A percentile compares a stretch with the other conserved stretches of the same genome.
These are phyloP conservation scores for Paramarasmius palmivorus DNA, from an alignment of 1,284 basidiomycete genomes.

Conservation along the genomic window DNA sequence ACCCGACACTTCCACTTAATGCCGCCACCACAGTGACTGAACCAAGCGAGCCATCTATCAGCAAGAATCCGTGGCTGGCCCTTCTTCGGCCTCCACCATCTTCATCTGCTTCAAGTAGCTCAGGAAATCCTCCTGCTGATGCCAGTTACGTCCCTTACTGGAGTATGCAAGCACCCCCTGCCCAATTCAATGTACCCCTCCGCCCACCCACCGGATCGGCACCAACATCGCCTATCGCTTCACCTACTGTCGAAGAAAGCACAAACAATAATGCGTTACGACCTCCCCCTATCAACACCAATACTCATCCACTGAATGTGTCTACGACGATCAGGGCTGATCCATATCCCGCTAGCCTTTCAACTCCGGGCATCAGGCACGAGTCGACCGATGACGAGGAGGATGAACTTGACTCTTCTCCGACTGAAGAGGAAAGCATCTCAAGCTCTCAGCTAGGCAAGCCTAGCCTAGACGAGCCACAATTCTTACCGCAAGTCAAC, in stretches of 20 bases:
- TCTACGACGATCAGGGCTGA: conserved; percentile 5
- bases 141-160: too few relatives aligned
- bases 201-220: too few relatives aligned
- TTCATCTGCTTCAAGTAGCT: neutral
- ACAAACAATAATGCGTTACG: neutral
- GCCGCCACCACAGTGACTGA: neutral
- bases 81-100: neutral
- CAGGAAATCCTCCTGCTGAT: too few relatives aligned
- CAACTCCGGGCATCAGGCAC: conserved; percentile 5
- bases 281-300: neutral
- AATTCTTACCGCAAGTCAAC: neutral
- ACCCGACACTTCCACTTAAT: neutral
- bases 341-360: conserved; percentile 12
- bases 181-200: too few relatives aligned
- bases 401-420: conserved; percentile 8
- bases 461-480: neutral
- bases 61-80: neutral
- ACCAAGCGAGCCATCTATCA: neutral
- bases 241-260: neutral
- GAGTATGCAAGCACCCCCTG: too few relatives aligned
- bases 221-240: too few relatives aligned
- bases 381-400: conserved; percentile 10
- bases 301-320: neutral
- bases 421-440: conserved; percentile 2
- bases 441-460: neutral